Evolutionary conservation across 2,329 filamentous ascomycete genomes (phyloP).

Genomic region (Sordariomycetes sp.): DNA sequence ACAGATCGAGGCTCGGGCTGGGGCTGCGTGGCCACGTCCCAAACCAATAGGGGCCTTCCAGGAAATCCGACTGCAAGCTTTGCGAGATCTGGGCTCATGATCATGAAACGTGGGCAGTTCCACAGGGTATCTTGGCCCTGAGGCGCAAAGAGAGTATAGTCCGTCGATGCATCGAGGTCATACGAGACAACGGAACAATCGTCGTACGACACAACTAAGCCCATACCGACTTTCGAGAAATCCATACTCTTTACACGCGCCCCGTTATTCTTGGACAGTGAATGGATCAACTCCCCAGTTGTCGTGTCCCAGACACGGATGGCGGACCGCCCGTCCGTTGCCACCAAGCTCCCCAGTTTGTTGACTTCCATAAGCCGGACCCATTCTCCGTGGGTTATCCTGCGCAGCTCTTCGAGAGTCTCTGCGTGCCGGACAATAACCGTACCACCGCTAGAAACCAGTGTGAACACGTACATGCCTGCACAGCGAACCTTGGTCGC

Average conservation of each 20-base stretch:
- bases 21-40: background rate
- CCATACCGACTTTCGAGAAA: background rate
- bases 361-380: background rate
- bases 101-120: background rate
- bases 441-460: background rate
- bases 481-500: background rate
- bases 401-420: background rate
- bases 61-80: conserved; percentile 1
- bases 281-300: background rate
- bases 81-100: background rate
- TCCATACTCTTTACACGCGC: background rate
- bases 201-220: background rate
- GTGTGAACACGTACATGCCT: background rate
- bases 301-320: background rate
- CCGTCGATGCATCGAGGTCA: background rate
- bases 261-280: background rate
- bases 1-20: background rate
- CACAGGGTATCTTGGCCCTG: background rate
- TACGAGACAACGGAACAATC: background rate
- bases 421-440: background rate
- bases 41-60: background rate
- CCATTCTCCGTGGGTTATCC: background rate
- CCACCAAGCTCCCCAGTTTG: background rate
- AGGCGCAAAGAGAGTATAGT: background rate
- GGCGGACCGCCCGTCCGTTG: background rate